Percentiles rank a stretch among this genome's conserved stretches.
Conservation (phyloP, 345 rosid species). For the Populus nigra region DNA sequence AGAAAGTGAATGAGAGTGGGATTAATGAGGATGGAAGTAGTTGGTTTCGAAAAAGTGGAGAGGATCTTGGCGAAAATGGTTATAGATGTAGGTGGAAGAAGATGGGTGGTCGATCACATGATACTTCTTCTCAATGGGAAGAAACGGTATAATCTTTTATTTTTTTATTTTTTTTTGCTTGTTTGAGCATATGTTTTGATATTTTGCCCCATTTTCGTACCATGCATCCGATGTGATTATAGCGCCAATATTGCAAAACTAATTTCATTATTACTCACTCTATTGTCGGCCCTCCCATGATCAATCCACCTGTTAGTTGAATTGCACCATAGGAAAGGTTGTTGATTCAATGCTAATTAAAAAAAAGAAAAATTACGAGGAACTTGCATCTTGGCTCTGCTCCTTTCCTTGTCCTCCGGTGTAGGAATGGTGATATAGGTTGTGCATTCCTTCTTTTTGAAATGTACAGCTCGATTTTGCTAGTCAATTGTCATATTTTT, state of each 20-base stretch:
- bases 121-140: constrained; percentile 85
- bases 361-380: background rate
- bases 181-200: background rate
- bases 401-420: background rate
- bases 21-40: constrained; percentile 86
- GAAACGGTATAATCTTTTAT: constrained; percentile 58
- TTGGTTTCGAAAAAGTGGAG: constrained; percentile 91
- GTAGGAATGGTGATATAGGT: background rate
- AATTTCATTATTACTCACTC: background rate
- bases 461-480: background rate
- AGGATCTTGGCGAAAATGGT: constrained; percentile 79
- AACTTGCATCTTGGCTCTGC: background rate
- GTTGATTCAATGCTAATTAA: background rate
- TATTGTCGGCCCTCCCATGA: background rate
- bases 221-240: background rate
- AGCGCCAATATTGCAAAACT: no score
- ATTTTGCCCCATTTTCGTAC: background rate
- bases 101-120: constrained; percentile 89
- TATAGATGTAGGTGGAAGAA: constrained; percentile 94
- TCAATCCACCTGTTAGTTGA: background rate
- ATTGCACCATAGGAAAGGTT: background rate
- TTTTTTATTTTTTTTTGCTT: no score
- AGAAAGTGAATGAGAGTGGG: constrained; percentile 77
- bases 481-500: constrained; percentile 8
- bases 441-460: background rate